phyloP scores from a whole-genome alignment of 768 basidiomycete species.

The Leccinellum albellum region DNA sequence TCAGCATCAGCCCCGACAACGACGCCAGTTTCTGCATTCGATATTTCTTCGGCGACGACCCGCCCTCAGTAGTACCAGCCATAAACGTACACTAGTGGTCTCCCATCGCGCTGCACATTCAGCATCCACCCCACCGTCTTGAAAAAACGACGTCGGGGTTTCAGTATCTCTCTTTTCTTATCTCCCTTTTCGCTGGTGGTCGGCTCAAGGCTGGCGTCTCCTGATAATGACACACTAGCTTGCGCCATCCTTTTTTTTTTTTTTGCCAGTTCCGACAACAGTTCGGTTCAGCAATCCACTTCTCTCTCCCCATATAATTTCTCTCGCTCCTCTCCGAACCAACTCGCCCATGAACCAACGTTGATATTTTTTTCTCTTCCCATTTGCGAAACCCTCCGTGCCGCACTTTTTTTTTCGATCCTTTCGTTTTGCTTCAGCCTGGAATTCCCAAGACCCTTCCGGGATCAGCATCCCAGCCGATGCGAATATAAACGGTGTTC shows the following conservation, averaged over 20 bases:
- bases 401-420: slow-evolving; percentile 3
- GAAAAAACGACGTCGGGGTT: slow-evolving; percentile 24
- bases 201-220: slow-evolving; percentile 35
- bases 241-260: slow-evolving; percentile 12
- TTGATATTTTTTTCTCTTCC: slow-evolving; percentile 41
- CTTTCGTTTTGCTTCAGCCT: slow-evolving; percentile 49
- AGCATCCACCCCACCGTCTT: slow-evolving; percentile 24
- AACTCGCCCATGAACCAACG: slow-evolving; percentile 34
- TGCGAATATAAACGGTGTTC: slow-evolving; percentile 41
- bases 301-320: slow-evolving; percentile 25
- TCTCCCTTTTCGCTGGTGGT: slow-evolving; percentile 19
- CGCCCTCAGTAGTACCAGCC: slow-evolving; percentile 31
- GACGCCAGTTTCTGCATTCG: slow-evolving; percentile 47
- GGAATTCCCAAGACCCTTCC: slow-evolving; percentile 78
- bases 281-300: slow-evolving; percentile 8
- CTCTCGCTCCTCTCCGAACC: slow-evolving; percentile 21
- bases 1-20: slow-evolving; percentile 74
- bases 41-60: slow-evolving; percentile 37
- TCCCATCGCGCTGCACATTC: slow-evolving; percentile 25
- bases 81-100: slow-evolving; percentile 26
- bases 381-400: slow-evolving; percentile 19
- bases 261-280: slow-evolving; percentile 9
- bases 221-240: slow-evolving; percentile 10
- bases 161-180: slow-evolving; percentile 14
- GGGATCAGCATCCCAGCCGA: slow-evolving; percentile 73